Conservation (phyloP, 148 eudicot genomes). For the Oxyria digyna region DNA sequence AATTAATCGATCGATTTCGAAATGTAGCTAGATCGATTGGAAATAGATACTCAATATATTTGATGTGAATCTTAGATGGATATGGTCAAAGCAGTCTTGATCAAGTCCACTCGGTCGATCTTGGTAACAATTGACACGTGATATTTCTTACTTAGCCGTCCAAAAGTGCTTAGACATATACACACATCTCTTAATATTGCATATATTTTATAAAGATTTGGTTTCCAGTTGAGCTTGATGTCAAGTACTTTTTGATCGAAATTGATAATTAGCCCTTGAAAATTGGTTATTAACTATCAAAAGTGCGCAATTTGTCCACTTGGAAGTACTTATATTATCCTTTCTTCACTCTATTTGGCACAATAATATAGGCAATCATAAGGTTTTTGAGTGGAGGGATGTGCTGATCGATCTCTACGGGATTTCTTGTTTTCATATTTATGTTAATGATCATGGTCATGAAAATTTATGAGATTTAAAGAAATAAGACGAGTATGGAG, state of each 20-base stretch:
- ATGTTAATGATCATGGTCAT: neutral
- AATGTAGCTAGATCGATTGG: neutral
- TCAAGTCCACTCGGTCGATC: neutral
- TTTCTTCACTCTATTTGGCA: neutral
- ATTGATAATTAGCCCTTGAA: neutral
- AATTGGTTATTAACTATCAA: neutral
- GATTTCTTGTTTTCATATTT: neutral
- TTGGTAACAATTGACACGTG: neutral
- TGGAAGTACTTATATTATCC: neutral
- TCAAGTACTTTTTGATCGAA: neutral
- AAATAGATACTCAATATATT: neutral
- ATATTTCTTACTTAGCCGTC: neutral
- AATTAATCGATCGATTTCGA: neutral
- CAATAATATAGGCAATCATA: neutral
- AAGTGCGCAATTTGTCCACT: neutral
- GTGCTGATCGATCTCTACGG: neutral
- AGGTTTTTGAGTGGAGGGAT: conserved; percentile 3
- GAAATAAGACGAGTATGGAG: neutral
- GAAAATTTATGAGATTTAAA: neutral
- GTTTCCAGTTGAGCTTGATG: neutral
- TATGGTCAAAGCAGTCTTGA: neutral
- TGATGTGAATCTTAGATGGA: neutral
- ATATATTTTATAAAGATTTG: neutral
- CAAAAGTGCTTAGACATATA: neutral
- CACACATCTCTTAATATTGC: neutral